A percentile compares a stretch with the other conserved stretches of the same genome.
Conservation (phyloP, 148 eudicot species). For the Rhododendron mucronatum region DNA sequence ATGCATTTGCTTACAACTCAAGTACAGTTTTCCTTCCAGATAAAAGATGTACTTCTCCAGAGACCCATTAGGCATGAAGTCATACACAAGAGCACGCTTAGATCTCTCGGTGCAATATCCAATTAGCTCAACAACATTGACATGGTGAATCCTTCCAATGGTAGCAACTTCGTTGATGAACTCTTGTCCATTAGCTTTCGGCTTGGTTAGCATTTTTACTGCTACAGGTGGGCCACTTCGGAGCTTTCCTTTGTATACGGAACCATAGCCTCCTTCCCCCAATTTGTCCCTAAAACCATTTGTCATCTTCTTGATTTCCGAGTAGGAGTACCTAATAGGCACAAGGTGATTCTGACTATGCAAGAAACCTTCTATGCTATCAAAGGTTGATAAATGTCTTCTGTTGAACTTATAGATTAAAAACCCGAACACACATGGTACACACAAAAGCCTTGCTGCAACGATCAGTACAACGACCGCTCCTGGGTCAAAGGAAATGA, state of each 20-base stretch:
- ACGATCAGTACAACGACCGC: neutral
- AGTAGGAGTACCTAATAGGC: conserved; percentile 15
- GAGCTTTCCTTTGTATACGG: too few species aligned
- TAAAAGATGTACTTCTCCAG: neutral
- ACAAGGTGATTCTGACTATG: neutral
- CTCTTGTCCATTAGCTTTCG: too few species aligned
- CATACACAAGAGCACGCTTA: too few species aligned
- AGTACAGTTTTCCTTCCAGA: neutral
- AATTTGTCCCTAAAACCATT: conserved; percentile 12
- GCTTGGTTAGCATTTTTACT: too few species aligned
- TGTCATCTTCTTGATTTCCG: conserved; percentile 15
- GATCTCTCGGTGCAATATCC: too few species aligned
- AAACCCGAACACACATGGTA: neutral
- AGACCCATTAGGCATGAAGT: too few species aligned
- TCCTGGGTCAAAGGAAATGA: neutral
- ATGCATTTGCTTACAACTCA: conserved; percentile 14
- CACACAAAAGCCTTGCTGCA: neutral
- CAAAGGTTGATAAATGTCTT: conserved; percentile 1
- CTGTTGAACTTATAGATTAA: neutral
- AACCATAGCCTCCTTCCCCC: conserved; percentile 8
- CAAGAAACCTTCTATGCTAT: conserved; percentile 14
- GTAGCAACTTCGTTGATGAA: too few species aligned
- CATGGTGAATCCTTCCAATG: too few species aligned
- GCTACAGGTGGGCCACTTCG: too few species aligned
- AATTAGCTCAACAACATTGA: too few species aligned